Percentiles rank a stretch among this genome's conserved stretches.
Evolutionary conservation across 305 asterid species (phyloP).

Genomic region (Fraxinus xanthoxyloides): DNA sequence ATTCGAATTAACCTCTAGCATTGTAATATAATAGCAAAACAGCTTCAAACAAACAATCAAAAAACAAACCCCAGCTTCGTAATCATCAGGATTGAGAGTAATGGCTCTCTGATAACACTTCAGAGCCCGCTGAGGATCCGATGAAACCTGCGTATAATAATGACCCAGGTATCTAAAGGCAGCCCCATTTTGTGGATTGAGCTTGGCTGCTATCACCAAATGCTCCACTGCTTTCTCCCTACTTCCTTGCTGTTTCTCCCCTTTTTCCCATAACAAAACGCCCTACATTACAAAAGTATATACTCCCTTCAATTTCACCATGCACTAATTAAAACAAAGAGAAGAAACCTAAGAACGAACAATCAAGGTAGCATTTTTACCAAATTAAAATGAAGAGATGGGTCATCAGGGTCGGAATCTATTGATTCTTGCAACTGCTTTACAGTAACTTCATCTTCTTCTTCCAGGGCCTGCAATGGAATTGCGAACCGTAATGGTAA

Average conservation of each 20-base stretch:
- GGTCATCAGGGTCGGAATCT: constrained; percentile 48
- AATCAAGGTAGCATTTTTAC: constrained; percentile 24
- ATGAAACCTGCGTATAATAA: constrained; percentile 52
- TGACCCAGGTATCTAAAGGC: constrained; percentile 88
- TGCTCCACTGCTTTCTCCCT: constrained; percentile 74
- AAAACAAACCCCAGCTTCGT: constrained; percentile 65
- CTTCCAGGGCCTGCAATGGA: constrained; percentile 33
- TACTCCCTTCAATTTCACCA: not conserved
- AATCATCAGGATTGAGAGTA: constrained; percentile 78
- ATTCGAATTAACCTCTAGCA: not conserved
- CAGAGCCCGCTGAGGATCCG: constrained; percentile 76
- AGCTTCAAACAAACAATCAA: not conserved
- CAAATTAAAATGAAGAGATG: constrained; percentile 60
- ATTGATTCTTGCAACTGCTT: constrained; percentile 44
- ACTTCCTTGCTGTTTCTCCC: constrained; percentile 36
- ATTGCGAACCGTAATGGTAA: constrained; percentile 1
- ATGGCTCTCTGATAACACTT: constrained; percentile 95
- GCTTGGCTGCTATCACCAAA: constrained; percentile 68
- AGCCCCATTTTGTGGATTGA: constrained; percentile 70
- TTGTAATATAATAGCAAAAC: not conserved
- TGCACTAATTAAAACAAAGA: not conserved
- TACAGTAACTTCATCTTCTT: constrained; percentile 36
- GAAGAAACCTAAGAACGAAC: not conserved
- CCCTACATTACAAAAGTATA: constrained; percentile 37
- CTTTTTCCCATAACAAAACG: constrained; percentile 67